phyloP scores from a whole-genome alignment of 352 stramenopile genomes.

The Phytophthora cajani region DNA sequence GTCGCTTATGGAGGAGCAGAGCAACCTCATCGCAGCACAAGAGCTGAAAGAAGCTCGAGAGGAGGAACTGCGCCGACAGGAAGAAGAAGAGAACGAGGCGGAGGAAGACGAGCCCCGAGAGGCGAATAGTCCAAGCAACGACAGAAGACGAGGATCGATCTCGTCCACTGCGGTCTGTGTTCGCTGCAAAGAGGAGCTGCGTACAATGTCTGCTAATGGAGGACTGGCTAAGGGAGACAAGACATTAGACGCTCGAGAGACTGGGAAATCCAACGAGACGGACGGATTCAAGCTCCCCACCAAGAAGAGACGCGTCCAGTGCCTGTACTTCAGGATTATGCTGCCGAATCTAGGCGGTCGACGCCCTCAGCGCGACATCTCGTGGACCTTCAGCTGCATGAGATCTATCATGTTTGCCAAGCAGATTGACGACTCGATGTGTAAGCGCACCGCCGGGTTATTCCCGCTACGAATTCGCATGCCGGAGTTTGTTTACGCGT shows the following conservation, averaged over 20 bases:
- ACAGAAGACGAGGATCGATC: not conserved
- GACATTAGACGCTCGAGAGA: not conserved
- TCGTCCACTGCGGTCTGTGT: slow-evolving; percentile 49
- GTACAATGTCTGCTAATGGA: slow-evolving; percentile 42
- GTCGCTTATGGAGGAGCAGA: slow-evolving; percentile 78
- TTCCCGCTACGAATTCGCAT: slow-evolving; percentile 82
- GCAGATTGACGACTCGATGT: slow-evolving; percentile 82
- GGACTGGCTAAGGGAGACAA: slow-evolving; percentile 26
- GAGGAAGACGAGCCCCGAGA: slow-evolving; percentile 41
- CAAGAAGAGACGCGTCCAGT: slow-evolving; percentile 71
- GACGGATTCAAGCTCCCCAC: slow-evolving; percentile 21
- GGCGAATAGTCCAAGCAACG: not conserved
- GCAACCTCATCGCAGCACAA: slow-evolving; percentile 68
- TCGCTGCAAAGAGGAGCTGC: slow-evolving; percentile 65
- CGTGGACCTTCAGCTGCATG: slow-evolving; percentile 92
- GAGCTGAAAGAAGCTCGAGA: slow-evolving; percentile 63
- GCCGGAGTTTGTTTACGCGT: slow-evolving; percentile 94
- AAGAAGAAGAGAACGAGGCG: slow-evolving; percentile 47
- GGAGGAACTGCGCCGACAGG: slow-evolving; percentile 50
- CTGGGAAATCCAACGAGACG: slow-evolving; percentile 11
- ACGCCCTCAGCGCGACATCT: slow-evolving; percentile 72
- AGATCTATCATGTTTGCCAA: slow-evolving; percentile 91
- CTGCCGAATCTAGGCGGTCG: slow-evolving; percentile 89
- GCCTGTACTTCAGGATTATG: slow-evolving; percentile 91
- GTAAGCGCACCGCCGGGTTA: slow-evolving; percentile 46